phyloP scores from a whole-genome alignment of 441 rosid species.

The Rhodomyrtus psidioides region DNA sequence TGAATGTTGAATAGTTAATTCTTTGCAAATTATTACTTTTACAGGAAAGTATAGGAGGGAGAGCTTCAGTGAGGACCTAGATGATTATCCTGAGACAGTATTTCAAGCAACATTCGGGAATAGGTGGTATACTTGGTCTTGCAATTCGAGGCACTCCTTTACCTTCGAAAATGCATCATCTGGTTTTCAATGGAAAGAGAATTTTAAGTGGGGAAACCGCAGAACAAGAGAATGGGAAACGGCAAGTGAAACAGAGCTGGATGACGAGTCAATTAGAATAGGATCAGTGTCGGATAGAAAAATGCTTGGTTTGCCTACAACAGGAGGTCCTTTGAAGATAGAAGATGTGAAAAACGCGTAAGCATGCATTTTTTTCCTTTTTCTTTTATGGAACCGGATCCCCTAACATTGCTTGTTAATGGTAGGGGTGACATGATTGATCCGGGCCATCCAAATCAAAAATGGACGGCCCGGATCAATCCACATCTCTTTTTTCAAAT shows the following conservation, averaged over 20 bases:
- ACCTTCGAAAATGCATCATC: conserved; percentile 19
- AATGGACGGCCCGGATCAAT: too few relatives aligned
- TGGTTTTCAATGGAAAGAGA: conserved; percentile 47
- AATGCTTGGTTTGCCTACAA: conserved; percentile 45
- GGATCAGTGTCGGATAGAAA: conserved; percentile 48
- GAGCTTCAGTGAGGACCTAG: conserved; percentile 26
- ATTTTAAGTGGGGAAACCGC: conserved; percentile 12
- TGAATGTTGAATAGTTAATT: not conserved
- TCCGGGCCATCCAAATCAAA: too few relatives aligned
- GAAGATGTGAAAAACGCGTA: conserved; percentile 73
- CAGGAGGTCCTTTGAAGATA: conserved; percentile 42
- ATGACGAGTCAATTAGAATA: conserved; percentile 16
- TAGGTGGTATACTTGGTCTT: conserved; percentile 45
- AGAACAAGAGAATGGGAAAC: conserved; percentile 23
- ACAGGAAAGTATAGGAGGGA: conserved; percentile 37
- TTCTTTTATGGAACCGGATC: not conserved
- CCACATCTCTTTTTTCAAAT: too few relatives aligned
- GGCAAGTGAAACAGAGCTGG: conserved; percentile 25
- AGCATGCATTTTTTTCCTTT: not conserved
- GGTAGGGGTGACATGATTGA: too few relatives aligned
- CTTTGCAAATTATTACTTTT: not conserved
- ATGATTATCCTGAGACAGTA: conserved; percentile 23
- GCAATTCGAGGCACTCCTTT: conserved; percentile 8
- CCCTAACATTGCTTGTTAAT: too few relatives aligned
- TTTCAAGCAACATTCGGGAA: conserved; percentile 44